These are phyloP conservation scores for Xylaria sp. DNA, from an alignment of 2,329 filamentous ascomycete species.

Conservation along the genomic window DNA sequence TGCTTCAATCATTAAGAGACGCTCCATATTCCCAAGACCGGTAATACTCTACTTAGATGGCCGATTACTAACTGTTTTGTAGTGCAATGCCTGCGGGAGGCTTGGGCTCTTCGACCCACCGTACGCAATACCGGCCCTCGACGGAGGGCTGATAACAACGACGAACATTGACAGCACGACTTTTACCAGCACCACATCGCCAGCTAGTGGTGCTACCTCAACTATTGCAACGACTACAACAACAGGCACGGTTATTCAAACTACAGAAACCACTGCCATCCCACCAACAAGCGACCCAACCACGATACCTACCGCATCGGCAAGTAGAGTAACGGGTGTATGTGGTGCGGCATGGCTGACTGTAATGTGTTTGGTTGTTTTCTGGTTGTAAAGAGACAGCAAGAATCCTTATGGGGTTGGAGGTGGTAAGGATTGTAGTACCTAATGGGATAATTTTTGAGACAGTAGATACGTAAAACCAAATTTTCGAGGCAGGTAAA, in stretches of 20 bases:
- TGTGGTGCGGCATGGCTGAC: constrained; percentile 10
- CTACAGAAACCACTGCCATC: constrained; percentile 20
- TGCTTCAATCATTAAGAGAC: neutral
- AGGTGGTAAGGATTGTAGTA: neutral
- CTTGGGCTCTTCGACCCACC: constrained; percentile 49
- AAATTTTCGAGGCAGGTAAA: no score
- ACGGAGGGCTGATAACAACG: constrained; percentile 35
- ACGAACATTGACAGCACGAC: constrained; percentile 25
- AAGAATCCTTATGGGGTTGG: neutral
- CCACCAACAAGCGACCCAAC: constrained; percentile 4
- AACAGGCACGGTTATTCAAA: constrained; percentile 23
- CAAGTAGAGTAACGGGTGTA: constrained; percentile 12
- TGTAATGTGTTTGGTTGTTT: neutral
- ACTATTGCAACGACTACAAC: constrained; percentile 19
- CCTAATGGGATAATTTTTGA: no score
- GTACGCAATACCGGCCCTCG: constrained; percentile 45
- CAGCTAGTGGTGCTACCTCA: constrained; percentile 14
- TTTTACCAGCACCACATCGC: constrained; percentile 4
- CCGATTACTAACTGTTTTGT: neutral
- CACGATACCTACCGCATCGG: constrained; percentile 17
- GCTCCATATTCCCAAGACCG: neutral
- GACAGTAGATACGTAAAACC: no score
- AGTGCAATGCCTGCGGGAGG: constrained; percentile 43
- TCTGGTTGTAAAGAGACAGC: neutral
- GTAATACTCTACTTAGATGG: neutral